phyloP scores from a whole-genome alignment of 768 basidiomycete species.

The Kwoniella sp. region DNA sequence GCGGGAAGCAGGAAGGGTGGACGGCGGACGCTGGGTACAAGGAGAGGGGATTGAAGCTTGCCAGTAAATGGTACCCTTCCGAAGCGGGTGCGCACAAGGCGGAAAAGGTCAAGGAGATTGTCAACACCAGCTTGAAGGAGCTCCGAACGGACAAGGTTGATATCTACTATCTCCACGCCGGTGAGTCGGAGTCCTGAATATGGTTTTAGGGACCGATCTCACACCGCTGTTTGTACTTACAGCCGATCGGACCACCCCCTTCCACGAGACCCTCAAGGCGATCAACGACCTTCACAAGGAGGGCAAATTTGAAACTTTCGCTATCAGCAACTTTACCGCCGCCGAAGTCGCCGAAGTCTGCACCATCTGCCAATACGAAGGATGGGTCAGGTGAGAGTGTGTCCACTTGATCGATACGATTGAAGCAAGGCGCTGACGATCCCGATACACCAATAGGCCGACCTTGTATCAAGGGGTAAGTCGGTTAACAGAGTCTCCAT shows the following conservation, averaged over 20 bases:
- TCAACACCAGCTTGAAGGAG: conserved; percentile 58
- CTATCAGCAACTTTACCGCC: conserved; percentile 60
- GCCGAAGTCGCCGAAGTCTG: conserved; percentile 60
- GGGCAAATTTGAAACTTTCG: conserved; percentile 63
- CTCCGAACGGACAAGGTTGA: conserved; percentile 61
- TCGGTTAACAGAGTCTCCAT: neutral
- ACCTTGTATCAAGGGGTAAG: conserved; percentile 60
- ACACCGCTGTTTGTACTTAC: neutral
- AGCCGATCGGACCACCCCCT: conserved; percentile 59
- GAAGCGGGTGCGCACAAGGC: conserved; percentile 44
- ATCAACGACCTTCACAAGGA: conserved; percentile 62
- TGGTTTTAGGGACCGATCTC: neutral
- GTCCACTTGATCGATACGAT: neutral
- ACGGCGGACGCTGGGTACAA: conserved; percentile 57
- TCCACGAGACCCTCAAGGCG: conserved; percentile 60
- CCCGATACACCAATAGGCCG: conserved; percentile 49
- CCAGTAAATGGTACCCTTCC: conserved; percentile 65
- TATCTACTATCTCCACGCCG: conserved; percentile 62
- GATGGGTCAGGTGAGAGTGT: conserved; percentile 57
- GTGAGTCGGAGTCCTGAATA: neutral
- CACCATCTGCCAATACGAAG: conserved; percentile 58
- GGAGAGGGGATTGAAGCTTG: conserved; percentile 62
- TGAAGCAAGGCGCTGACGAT: neutral
- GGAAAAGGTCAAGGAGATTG: conserved; percentile 57
- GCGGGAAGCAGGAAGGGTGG: conserved; percentile 51